Evolutionary conservation across 2,329 filamentous ascomycete genomes (phyloP).

Genomic region (Fusarium sp.): DNA sequence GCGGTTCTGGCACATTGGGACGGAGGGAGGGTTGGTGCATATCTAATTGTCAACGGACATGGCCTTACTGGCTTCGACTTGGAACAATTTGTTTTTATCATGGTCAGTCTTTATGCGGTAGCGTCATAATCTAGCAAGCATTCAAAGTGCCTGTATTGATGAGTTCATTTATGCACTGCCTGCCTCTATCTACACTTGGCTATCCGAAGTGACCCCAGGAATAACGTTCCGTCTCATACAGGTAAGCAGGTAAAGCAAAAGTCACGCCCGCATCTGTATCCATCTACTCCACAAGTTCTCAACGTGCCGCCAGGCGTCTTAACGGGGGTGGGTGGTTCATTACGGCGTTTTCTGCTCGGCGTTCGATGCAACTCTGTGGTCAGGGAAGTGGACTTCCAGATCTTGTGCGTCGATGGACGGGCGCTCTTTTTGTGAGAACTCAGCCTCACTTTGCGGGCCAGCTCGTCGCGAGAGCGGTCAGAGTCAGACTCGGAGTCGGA

Average conservation of each 20-base stretch:
- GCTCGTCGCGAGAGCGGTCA: slow-evolving; percentile 53
- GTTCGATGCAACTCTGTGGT: slow-evolving; percentile 47
- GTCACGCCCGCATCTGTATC: slow-evolving; percentile 66
- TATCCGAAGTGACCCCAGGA: neutral
- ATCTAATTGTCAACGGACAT: slow-evolving; percentile 38
- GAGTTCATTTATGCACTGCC: neutral
- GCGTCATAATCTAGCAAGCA: slow-evolving; percentile 40
- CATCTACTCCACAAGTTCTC: slow-evolving; percentile 66
- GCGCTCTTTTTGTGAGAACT: slow-evolving; percentile 25
- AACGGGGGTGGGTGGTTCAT: slow-evolving; percentile 42
- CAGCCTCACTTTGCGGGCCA: slow-evolving; percentile 34
- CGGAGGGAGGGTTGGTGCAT: slow-evolving; percentile 33
- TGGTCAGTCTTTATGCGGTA: slow-evolving; percentile 41
- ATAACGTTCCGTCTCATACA: neutral
- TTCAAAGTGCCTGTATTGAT: slow-evolving; percentile 29
- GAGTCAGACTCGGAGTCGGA: slow-evolving; percentile 57
- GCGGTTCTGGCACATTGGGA: slow-evolving; percentile 34
- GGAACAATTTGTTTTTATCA: slow-evolving; percentile 31
- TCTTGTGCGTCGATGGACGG: slow-evolving; percentile 37
- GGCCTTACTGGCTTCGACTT: slow-evolving; percentile 25
- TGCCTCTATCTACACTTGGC: neutral
- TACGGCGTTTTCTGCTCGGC: slow-evolving; percentile 39
- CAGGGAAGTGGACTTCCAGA: slow-evolving; percentile 45
- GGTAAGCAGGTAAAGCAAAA: slow-evolving; percentile 70
- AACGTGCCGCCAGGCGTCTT: slow-evolving; percentile 63